Conservation (phyloP, 2,329 filamentous ascomycete genomes). For the Plectosphaerella sp. region DNA sequence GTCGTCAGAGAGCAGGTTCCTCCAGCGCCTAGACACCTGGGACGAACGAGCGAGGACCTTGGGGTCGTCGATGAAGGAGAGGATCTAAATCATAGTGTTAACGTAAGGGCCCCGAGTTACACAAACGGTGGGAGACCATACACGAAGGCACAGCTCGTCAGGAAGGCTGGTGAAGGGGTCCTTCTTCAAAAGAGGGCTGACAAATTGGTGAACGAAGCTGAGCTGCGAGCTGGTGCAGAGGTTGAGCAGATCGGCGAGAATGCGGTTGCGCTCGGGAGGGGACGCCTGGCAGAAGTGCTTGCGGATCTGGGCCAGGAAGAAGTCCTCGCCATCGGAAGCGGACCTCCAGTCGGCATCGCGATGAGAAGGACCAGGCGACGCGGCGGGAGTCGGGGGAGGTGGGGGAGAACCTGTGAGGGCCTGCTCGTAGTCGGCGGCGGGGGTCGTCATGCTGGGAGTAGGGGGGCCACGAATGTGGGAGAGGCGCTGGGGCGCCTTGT, state of each 20-base stretch:
- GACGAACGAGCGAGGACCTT: slow-evolving; percentile 89
- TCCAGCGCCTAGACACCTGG: slow-evolving; percentile 93
- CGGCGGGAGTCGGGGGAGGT: slow-evolving; percentile 61
- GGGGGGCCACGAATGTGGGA: slow-evolving; percentile 52
- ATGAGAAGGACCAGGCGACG: slow-evolving; percentile 59
- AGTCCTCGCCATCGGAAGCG: slow-evolving; percentile 75
- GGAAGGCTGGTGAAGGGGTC: slow-evolving; percentile 91
- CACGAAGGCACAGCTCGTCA: slow-evolving; percentile 85
- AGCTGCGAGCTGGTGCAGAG: slow-evolving; percentile 93
- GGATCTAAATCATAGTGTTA: slow-evolving; percentile 52
- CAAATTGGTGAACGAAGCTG: slow-evolving; percentile 94
- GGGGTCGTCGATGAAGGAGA: slow-evolving; percentile 96
- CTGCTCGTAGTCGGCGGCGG: slow-evolving; percentile 59
- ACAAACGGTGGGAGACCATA: slow-evolving; percentile 36
- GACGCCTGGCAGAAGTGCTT: slow-evolving; percentile 76
- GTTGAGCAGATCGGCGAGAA: slow-evolving; percentile 84
- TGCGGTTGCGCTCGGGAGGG: slow-evolving; percentile 69
- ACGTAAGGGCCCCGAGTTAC: not conserved
- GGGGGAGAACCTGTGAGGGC: slow-evolving; percentile 57
- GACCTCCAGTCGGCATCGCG: slow-evolving; percentile 69
- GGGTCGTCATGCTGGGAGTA: slow-evolving; percentile 63
- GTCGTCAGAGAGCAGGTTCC: slow-evolving; percentile 89
- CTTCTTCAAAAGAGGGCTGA: slow-evolving; percentile 90
- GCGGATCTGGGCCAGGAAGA: slow-evolving; percentile 73
- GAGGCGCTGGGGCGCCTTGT: slow-evolving; percentile 48